These are phyloP conservation scores for Penicillium goetzii DNA, from an alignment of 495 filamentous ascomycete species.

Conservation along the genomic window DNA sequence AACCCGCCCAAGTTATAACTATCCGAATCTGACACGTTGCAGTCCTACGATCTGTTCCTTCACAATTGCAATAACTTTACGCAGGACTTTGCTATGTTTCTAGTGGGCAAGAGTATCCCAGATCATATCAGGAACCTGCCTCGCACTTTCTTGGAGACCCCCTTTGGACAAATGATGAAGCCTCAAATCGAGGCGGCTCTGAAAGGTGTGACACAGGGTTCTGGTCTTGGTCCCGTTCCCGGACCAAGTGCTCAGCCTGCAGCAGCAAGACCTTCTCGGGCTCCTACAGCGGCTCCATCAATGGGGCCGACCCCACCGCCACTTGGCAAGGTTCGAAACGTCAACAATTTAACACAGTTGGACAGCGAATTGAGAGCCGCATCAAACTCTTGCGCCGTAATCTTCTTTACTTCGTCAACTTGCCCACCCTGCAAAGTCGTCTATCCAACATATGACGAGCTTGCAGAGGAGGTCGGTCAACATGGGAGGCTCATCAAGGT, in stretches of 20 bases:
- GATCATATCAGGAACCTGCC: conserved; percentile 87
- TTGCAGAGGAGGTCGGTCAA: conserved; percentile 73
- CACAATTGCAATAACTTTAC: conserved; percentile 99
- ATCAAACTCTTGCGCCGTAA: conserved; percentile 69
- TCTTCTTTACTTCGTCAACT: conserved; percentile 91
- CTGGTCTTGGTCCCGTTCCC: conserved; percentile 34
- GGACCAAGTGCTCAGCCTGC: conserved; percentile 31
- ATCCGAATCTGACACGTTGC: conserved; percentile 11
- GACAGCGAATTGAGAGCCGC: conserved; percentile 62
- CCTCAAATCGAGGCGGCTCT: conserved; percentile 80
- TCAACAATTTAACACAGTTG: conserved; percentile 60
- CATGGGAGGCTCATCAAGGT: conserved; percentile 81
- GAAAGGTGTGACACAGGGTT: conserved; percentile 64
- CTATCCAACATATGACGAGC: conserved; percentile 80
- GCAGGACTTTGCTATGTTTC: conserved; percentile 88
- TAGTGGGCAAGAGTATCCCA: conserved; percentile 88
- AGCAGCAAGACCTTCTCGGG: conserved; percentile 22
- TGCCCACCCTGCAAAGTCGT: conserved; percentile 84
- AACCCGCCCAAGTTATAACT: background rate
- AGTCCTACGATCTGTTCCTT: conserved; percentile 86
- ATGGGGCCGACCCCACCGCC: conserved; percentile 19
- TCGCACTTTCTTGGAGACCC: conserved; percentile 82
- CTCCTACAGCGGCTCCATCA: conserved; percentile 27
- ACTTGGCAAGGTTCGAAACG: conserved; percentile 52
- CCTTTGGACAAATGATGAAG: conserved; percentile 87